Base-by-base conservation (phyloP, 495 filamentous ascomycete species). In the Trichoderma reesei region DNA sequence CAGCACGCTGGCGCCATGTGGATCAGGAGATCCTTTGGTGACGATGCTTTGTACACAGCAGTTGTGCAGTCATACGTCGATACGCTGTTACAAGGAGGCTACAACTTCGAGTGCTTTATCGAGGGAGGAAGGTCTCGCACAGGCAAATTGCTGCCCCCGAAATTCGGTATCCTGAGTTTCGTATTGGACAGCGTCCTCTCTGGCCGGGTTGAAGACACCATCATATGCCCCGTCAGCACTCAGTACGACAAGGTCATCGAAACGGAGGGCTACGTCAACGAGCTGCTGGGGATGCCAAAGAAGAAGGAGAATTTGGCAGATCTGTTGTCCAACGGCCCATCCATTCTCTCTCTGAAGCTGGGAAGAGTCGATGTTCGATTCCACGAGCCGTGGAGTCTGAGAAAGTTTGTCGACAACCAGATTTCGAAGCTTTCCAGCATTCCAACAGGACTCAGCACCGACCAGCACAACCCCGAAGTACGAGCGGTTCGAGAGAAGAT, bases 161-260 rank as follows among this genome's bases (percentile, higher is more conserved):
- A 97, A 70, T 96, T 97, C 67, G 94, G 94, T n/a, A 98, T 98
- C 59, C 74, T 98, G 3, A 89, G 84, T 70, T 98, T 96, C 70
- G 85, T 98, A 34, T 74, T 98, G 9, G 93, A 98, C 70, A 92
- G 90, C 69, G 76, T 98, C 3, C 74, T 97, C 3, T 91, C 88
- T 6, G 91, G 93, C n/a, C 82, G 91, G 1, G 90, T 96, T 3
- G 79, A 93, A 63, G 94, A 98, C 73, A 89, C 90, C 16, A 89
- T 95, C 36, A 88, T 98, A 54, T 96, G 91, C 68, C 93, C 93
- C 3, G 94, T 98, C 37, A 93, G 89, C 72, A 96, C 91, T 2
- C 94, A 98, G 70, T 98, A 98, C 72, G 94, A 98, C 80, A 98
- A 97, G 69, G 94, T 98, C 60, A 90, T 98, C 59, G 94, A 98